Evolutionary conservation across 1,284 basidiomycete species (phyloP), one percentile per base, ranked within the genome.

Genomic region (Microbotryum violaceum): DNA sequence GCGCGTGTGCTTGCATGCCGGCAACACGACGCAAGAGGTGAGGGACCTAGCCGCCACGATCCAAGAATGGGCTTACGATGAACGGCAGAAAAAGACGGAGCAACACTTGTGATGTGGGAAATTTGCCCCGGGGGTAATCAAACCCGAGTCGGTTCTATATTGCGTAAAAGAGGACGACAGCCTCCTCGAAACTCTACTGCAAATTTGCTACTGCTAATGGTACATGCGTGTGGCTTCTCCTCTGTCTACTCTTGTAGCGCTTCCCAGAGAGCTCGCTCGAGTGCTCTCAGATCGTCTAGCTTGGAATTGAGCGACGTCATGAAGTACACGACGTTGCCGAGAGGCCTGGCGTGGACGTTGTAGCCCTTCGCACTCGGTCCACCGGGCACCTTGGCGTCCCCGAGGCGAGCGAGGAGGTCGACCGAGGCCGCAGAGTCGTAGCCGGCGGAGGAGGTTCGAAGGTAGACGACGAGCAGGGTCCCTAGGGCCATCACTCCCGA

Each of bases 301-400:
- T 72, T 69, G 21, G 88, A 90, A 71, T 91, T 92, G 49, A 97
- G 79, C 76, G 88, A 93, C 7, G 85, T 87, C 83, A 98, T 97
- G 75, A 97, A 86, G 76, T 98, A 98, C 14, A 89, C 86, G 12
- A 97, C 87, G 71, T 96, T 86, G 0, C 94, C 94, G 29, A 97
- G 78, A 0, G 94, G 93, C 64, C 94, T 81, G 62, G 84, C 91
- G 75, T 97, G 89, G 20, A 97, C 82, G 23, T 84, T 82, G 72
- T 87, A 91, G 37, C 37, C 37, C 14, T 9, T 42, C 37, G 16
- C 12, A 42, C 37, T 42, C 8, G 74, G 73, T 49, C 68, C 57
- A 6, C 57, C 61, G 68, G 73, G 10, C 61, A 62, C 54, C 2
- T 54, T 42, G 10, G 33, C 47, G 4, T 25, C 47, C 10, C 62